Percentiles rank a stretch among this genome's conserved stretches.
Evolutionary conservation across 768 basidiomycete genomes (phyloP).

Genomic region (Aureoboletus auriporus): DNA sequence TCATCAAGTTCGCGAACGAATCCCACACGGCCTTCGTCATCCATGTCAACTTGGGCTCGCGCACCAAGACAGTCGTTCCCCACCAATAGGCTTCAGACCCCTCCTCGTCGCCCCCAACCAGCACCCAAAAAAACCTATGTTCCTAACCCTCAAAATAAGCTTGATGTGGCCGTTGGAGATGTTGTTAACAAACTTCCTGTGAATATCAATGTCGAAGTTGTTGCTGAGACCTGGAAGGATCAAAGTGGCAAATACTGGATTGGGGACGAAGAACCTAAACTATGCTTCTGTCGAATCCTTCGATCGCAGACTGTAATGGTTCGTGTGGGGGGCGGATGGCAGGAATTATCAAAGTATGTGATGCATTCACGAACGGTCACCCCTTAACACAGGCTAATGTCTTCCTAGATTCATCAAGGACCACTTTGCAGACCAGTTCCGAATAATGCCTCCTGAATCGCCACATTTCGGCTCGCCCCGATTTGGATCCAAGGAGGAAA

Average conservation of each 20-base stretch:
- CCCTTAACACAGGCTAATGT: conserved; percentile 1
- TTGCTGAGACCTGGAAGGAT: conserved; percentile 84
- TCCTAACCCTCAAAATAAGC: conserved; percentile 84
- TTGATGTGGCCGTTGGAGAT: conserved; percentile 90
- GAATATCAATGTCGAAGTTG: conserved; percentile 77
- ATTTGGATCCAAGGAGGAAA: conserved; percentile 53
- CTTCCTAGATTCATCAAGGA: conserved; percentile 72
- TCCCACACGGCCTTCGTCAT: conserved; percentile 39
- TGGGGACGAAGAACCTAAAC: conserved; percentile 82
- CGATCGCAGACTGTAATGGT: conserved; percentile 95
- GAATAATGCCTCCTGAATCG: conserved; percentile 60
- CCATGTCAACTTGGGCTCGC: conserved; percentile 63
- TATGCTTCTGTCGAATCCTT: conserved; percentile 90
- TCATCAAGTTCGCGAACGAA: conserved; percentile 49
- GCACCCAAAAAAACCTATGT: conserved; percentile 66
- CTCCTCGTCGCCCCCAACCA: conserved; percentile 37
- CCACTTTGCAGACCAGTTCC: conserved; percentile 82
- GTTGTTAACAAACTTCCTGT: conserved; percentile 88
- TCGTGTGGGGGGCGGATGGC: conserved; percentile 92
- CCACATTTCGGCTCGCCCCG: conserved; percentile 41
- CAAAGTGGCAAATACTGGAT: conserved; percentile 97
- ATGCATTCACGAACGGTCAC: neutral
- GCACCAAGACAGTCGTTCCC: conserved; percentile 63
- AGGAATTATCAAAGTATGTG: conserved; percentile 82
- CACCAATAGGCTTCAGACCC: conserved; percentile 42